Conservation (phyloP, 2,329 filamentous ascomycete genomes). For the Xylariaceae sp. region DNA sequence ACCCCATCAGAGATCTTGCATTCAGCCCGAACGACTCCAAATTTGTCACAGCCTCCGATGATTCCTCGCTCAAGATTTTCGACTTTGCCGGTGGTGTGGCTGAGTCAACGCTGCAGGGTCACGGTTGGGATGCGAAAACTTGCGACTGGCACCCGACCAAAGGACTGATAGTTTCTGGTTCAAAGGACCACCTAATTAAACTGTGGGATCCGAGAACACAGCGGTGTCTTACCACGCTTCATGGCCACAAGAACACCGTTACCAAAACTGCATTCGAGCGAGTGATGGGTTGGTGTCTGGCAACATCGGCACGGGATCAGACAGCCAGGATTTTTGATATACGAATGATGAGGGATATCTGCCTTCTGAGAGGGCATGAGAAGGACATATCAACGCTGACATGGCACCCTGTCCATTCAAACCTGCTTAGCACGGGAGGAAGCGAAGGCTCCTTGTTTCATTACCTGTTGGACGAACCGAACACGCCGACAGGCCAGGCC, state of each 20-base stretch:
- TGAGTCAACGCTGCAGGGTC: conserved; percentile 84
- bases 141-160: conserved; percentile 98
- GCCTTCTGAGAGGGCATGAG: conserved; percentile 89
- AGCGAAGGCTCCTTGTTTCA: conserved; percentile 89
- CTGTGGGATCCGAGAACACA: conserved; percentile 96
- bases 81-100: conserved; percentile 88
- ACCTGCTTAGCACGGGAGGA: conserved; percentile 86
- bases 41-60: conserved; percentile 94
- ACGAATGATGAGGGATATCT: conserved; percentile 97
- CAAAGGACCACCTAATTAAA: conserved; percentile 96
- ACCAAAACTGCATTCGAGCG: conserved; percentile 91
- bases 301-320: conserved; percentile 90
- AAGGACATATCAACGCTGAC: conserved; percentile 92
- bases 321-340: conserved; percentile 93
- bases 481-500: conserved; percentile 74
- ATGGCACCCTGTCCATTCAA: conserved; percentile 93
- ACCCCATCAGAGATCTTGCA: conserved; percentile 87
- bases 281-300: conserved; percentile 80
- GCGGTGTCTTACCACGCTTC: conserved; percentile 87
- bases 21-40: conserved; percentile 95
- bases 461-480: conserved; percentile 94
- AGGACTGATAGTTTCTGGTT: conserved; percentile 90
- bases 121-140: conserved; percentile 96
- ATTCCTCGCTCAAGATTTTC: conserved; percentile 91
- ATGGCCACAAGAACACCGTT: conserved; percentile 97